These are phyloP conservation scores for Dorcoceras hygrometricum DNA, from an alignment of 257 asterid genomes.

Conservation along the genomic window DNA sequence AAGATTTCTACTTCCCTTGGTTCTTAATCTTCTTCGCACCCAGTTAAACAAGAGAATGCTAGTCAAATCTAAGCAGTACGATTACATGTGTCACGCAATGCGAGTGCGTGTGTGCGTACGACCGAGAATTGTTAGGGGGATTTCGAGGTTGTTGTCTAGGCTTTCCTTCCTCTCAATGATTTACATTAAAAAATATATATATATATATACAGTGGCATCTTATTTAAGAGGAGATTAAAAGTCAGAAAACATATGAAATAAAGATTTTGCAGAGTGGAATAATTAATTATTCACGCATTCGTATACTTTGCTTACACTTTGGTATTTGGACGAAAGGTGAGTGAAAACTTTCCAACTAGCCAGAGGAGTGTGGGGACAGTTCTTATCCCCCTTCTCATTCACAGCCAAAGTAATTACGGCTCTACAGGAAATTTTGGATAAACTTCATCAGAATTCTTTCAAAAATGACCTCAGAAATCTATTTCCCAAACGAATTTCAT, in stretches of 20 bases:
- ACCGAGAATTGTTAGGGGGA: not conserved
- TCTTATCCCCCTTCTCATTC: not conserved
- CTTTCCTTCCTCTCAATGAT: not conserved
- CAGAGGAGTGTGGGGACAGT: not conserved
- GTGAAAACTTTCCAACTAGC: not conserved
- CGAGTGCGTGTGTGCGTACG: conserved; percentile 28
- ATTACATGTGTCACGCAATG: conserved; percentile 22
- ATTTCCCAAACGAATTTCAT: no score
- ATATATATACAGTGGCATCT: not conserved
- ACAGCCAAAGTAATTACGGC: not conserved
- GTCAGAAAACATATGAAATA: not conserved
- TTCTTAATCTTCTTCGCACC: conserved; percentile 28
- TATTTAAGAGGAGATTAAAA: no score
- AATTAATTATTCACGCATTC: not conserved
- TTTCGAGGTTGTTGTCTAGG: not conserved
- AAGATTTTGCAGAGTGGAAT: not conserved
- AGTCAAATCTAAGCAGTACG: conserved; percentile 30
- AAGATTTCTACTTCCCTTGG: conserved; percentile 12
- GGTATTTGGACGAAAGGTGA: not conserved
- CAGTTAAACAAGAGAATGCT: conserved; percentile 28
- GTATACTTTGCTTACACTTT: not conserved
- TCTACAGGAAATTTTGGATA: no score
- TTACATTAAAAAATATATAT: not conserved
- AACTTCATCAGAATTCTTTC: no score
- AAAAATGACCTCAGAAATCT: no score